Conservation (phyloP, 164 flowering plant species). For the Kalanchoe fedtschenkoi region DNA sequence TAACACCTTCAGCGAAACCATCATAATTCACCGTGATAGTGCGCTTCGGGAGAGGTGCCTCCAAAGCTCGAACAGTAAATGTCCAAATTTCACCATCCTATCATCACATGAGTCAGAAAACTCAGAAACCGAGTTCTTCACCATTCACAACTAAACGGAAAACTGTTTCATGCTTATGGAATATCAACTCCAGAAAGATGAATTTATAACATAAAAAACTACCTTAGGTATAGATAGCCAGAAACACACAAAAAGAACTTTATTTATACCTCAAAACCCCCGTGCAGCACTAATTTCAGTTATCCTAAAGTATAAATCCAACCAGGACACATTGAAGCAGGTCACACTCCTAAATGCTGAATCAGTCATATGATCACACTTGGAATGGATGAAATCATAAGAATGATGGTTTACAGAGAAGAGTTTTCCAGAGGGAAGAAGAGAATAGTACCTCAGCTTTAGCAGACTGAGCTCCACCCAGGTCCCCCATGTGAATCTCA, state of each 20-base stretch:
- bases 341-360: neutral
- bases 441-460: constrained; percentile 42
- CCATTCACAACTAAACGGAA: neutral
- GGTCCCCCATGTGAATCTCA: constrained; percentile 67
- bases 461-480: constrained; percentile 47
- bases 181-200: too few species aligned
- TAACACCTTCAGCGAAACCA: constrained; percentile 75
- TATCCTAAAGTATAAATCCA: too few species aligned
- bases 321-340: neutral
- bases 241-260: too few species aligned
- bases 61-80: constrained; percentile 47
- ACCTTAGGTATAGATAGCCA: too few species aligned
- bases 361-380: neutral
- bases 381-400: neutral
- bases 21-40: constrained; percentile 68
- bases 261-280: too few species aligned
- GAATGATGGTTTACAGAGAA: neutral
- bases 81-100: constrained; percentile 75
- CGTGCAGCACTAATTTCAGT: too few species aligned
- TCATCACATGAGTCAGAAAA: constrained; percentile 4
- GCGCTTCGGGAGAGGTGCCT: constrained; percentile 44
- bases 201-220: too few species aligned
- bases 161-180: neutral
- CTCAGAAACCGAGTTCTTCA: neutral
- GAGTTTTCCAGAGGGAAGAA: neutral